Percentiles rank a stretch among this genome's conserved stretches.
Conservation (phyloP, 176 grass and related monocot species). For the Ensete glaucum region DNA sequence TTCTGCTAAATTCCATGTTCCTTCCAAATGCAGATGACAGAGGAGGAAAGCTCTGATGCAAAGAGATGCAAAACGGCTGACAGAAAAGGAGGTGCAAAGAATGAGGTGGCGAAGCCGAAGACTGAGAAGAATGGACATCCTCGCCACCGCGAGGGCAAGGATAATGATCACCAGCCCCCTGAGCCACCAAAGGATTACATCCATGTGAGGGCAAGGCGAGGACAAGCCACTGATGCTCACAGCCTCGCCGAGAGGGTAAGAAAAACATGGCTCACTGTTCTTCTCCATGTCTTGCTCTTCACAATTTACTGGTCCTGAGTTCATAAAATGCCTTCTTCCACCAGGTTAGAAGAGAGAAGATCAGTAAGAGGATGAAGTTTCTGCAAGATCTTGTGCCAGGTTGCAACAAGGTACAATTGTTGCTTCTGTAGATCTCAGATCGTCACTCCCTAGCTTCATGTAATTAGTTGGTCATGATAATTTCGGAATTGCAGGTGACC, state of each 20-base stretch:
- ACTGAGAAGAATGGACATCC: not conserved
- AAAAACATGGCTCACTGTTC: not conserved
- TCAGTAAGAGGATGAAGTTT: conserved; percentile 70
- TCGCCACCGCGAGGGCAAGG: not conserved
- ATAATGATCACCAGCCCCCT: not conserved
- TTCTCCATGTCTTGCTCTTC: not conserved
- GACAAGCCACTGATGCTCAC: conserved; percentile 69
- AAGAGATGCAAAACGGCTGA: conserved; percentile 31
- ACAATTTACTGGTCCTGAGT: not conserved
- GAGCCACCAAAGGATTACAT: conserved; percentile 49
- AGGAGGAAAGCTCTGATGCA: conserved; percentile 16
- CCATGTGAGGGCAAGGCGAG: conserved; percentile 58
- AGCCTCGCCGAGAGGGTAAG: conserved; percentile 67
- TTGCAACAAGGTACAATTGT: conserved; percentile 46
- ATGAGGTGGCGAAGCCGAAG: not conserved
- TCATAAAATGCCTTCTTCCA: not conserved
- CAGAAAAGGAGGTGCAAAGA: not conserved
- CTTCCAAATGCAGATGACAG: conserved; percentile 16
- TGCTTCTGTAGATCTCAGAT: not conserved
- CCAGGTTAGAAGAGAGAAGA: conserved; percentile 65
- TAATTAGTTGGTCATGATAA: not conserved
- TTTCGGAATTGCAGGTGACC: conserved; percentile 32
- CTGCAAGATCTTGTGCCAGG: conserved; percentile 58
- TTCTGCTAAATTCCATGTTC: not conserved
- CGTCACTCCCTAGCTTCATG: no score